A percentile compares a stretch with the other conserved stretches of the same genome.
Evolutionary conservation across 1,284 basidiomycete species (phyloP).

Genomic region (Trametes hirsuta): DNA sequence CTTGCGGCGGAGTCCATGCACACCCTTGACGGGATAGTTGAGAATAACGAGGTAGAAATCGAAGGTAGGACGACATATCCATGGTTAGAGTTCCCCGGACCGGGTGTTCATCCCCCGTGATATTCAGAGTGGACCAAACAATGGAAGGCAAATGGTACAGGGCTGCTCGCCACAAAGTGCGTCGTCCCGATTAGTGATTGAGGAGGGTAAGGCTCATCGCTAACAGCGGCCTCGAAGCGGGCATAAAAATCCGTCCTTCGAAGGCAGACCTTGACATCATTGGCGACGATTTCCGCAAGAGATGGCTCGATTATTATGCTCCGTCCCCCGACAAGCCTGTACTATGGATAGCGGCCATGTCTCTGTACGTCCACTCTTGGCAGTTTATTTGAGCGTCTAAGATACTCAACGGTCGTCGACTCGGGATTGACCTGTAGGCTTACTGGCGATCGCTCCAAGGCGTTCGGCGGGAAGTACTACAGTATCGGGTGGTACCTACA

Average conservation of each 20-base stretch:
- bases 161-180: slow-evolving; percentile 53
- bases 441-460: slow-evolving; percentile 31
- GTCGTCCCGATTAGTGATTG: slow-evolving; percentile 1
- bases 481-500: slow-evolving; percentile 36
- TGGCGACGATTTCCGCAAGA: slow-evolving; percentile 42
- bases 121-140: slow-evolving; percentile 35
- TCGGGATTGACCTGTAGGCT: slow-evolving; percentile 22
- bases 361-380: slow-evolving; percentile 33
- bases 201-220: neutral
- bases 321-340: slow-evolving; percentile 53
- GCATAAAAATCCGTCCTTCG: slow-evolving; percentile 50
- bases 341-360: slow-evolving; percentile 37
- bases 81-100: neutral
- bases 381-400: too few relatives aligned
- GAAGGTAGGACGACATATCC: neutral
- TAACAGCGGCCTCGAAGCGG: slow-evolving; percentile 45
- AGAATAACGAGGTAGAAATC: slow-evolving; percentile 29
- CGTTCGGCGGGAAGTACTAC: slow-evolving; percentile 37
- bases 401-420: neutral
- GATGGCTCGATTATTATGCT: slow-evolving; percentile 49
- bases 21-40: slow-evolving; percentile 48
- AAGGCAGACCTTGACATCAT: slow-evolving; percentile 43
- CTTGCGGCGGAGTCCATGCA: slow-evolving; percentile 42
- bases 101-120: too few relatives aligned
- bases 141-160: slow-evolving; percentile 48